Base-by-base conservation (phyloP, 345 rosid species). In the Hypericum androsaemum region DNA sequence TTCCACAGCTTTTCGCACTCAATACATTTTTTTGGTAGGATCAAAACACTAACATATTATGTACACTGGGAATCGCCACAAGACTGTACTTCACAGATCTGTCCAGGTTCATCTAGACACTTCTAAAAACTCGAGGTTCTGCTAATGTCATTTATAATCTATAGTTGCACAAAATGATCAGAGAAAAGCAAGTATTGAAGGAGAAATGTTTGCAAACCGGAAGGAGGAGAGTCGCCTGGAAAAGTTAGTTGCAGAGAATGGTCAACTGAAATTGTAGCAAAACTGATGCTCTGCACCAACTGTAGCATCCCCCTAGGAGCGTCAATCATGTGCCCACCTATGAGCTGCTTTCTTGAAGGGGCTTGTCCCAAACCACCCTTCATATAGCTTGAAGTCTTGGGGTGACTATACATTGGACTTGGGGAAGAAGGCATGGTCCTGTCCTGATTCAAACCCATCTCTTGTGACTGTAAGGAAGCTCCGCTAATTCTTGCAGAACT, bases 241-340 rank as follows among this genome's bases (percentile, higher is more conserved):
- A 65, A 71, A 67, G 86, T 75, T 14, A 83, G 78, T 60, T 74
- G 85, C 63, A 94, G 67, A 37, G 97, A 81, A 70, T 83, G 97
- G 61, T 94, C 97, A 46, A 88, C 61, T 13, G 95, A 81, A 68
- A 88, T 54, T 64, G 97, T 58, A 56, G 75, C 84, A 68, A 94
- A 94, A 78, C 83, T 81, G 63, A 94, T 94, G 79, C 94, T 94
- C 72, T 83, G 99, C 52, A 88, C 80, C 94, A 94, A 94, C 73
- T 88, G 95, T 59, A 88, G 90, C 76, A 88, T 71, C 14, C 97
- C 99, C 73, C 83, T 78, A 15, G 97, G 71, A 70, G 72, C 68
- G 74, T 83, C 95, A 64, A 76, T 22, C 32, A 22, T 60, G 50
- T 80, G 92, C 62, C 82, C 96, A 67, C 86, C 74, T 66, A 81